Evolutionary conservation across 352 stramenopile species (phyloP).

Genomic region (Globisporangium viniferum): DNA sequence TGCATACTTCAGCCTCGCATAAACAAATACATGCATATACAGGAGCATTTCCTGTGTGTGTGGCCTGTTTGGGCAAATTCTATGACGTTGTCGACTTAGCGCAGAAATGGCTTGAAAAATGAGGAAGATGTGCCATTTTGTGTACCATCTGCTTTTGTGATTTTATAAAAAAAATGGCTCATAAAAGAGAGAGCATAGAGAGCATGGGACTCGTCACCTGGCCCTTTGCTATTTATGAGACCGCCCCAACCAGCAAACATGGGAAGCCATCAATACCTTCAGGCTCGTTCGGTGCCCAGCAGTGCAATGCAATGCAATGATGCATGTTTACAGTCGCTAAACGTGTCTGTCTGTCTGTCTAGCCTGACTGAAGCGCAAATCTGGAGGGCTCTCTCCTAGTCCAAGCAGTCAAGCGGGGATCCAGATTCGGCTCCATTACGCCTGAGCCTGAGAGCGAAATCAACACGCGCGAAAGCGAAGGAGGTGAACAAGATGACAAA

Average conservation of each 20-base stretch:
- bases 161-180: constrained; percentile 3
- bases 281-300: background rate
- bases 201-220: background rate
- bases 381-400: background rate
- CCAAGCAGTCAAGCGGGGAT: background rate
- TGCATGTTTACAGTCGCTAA: background rate
- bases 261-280: background rate
- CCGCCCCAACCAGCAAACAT: background rate
- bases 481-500: background rate
- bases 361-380: background rate
- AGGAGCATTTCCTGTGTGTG: background rate
- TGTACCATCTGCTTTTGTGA: constrained; percentile 1
- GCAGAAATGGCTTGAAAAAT: background rate
- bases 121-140: constrained; percentile 2
- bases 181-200: background rate
- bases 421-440: background rate
- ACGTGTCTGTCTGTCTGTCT: background rate
- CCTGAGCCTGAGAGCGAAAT: background rate
- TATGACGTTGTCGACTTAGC: background rate
- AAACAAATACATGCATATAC: too few species aligned
- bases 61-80: background rate
- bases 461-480: too few species aligned
- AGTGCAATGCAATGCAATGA: background rate
- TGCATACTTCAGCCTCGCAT: background rate
- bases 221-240: background rate